phyloP scores from a whole-genome alignment of 139 green algal species.

The Chlorella sp. region DNA sequence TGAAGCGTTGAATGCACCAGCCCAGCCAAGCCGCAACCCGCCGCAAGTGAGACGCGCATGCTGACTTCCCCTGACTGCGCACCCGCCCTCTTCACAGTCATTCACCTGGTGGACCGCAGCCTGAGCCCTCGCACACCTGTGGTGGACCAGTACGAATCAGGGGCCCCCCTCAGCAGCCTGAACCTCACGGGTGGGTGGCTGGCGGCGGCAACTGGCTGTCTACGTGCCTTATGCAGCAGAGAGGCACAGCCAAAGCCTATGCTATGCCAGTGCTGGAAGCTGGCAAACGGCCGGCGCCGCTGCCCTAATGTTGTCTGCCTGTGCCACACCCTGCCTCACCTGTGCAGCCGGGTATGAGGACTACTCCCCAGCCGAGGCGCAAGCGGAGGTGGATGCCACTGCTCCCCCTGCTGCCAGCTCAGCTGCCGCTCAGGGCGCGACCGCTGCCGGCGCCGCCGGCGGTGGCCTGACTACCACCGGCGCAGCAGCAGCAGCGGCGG shows the following conservation, averaged over 20 bases:
- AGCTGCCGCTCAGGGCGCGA: too few species aligned
- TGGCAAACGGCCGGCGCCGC: too few species aligned
- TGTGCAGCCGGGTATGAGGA: background rate
- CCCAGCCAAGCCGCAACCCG: too few species aligned
- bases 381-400: conserved; percentile 22
- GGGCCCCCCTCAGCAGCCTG: background rate
- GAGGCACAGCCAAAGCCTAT: too few species aligned
- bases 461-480: background rate
- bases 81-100: background rate
- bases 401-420: background rate
- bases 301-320: too few species aligned
- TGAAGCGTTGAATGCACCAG: too few species aligned
- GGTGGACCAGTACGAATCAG: background rate
- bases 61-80: background rate
- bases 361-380: background rate
- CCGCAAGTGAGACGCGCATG: too few species aligned
- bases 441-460: background rate
- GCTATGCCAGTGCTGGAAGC: too few species aligned
- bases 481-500: background rate
- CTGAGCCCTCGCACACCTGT: background rate
- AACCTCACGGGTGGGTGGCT: background rate
- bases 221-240: too few species aligned
- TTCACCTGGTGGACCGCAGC: background rate
- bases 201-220: too few species aligned
- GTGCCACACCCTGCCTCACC: too few species aligned